A percentile compares a stretch with the other conserved stretches of the same genome.
These are phyloP conservation scores for Vigna hirtella DNA, from an alignment of 306 rosid species.

Conservation along the genomic window DNA sequence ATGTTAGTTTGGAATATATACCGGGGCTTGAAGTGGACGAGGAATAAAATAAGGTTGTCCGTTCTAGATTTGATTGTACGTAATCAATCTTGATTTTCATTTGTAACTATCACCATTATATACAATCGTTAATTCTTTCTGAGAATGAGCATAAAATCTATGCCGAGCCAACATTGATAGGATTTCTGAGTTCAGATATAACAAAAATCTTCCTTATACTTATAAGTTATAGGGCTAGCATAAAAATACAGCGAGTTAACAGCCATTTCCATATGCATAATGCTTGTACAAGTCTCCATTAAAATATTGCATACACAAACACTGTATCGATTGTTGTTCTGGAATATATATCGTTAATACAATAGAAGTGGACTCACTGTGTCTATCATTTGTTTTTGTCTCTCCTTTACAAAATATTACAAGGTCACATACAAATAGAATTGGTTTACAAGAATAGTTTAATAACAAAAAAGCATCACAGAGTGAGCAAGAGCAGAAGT, in stretches of 20 bases:
- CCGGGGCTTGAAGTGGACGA: constrained; percentile 91
- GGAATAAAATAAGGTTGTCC: constrained; percentile 49
- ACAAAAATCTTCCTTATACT: constrained; percentile 29
- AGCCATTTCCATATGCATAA: neutral
- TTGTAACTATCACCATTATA: constrained; percentile 9
- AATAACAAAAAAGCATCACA: constrained; percentile 31
- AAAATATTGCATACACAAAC: constrained; percentile 2
- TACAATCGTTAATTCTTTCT: constrained; percentile 42
- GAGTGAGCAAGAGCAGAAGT: neutral
- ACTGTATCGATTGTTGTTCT: constrained; percentile 19
- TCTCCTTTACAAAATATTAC: constrained; percentile 54
- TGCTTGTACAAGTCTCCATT: neutral
- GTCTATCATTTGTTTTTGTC: neutral
- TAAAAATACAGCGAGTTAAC: neutral
- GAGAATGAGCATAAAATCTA: constrained; percentile 11
- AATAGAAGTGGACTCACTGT: constrained; percentile 31
- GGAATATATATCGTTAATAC: constrained; percentile 10
- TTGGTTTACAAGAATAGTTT: constrained; percentile 7
- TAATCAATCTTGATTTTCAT: neutral
- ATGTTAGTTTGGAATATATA: constrained; percentile 86
- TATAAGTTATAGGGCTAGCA: neutral
- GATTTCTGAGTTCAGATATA: neutral
- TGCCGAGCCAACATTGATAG: constrained; percentile 15
- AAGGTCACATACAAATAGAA: constrained; percentile 46
- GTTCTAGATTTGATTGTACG: neutral